Evolutionary conservation across 2,329 filamentous ascomycete species (phyloP), one percentile per base, ranked within the genome.

Genomic region (Boeremia exigua): DNA sequence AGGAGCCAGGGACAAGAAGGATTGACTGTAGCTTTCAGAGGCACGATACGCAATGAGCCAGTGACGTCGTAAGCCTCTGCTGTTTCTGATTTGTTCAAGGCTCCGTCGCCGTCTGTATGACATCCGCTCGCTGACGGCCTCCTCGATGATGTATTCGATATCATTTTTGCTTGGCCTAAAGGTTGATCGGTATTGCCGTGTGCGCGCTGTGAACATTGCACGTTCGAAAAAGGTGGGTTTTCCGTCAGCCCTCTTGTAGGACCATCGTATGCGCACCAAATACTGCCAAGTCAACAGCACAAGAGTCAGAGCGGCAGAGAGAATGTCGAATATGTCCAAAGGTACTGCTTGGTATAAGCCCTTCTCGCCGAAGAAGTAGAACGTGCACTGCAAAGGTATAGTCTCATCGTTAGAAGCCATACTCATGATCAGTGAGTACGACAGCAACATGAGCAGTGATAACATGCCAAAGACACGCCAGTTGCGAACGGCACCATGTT

Each of bases 401-500:
- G 58, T 51, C 14, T 34, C 19, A 23, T 60, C 45, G 6, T 38
- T 39, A 12, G 48, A 51, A n/a, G 48, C 48, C 39, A 38, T 51
- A 30, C 29, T 54, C 32, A 32, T 39, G 15, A 34, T 29, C 9
- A 27, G 49, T 29, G 32, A 57, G 36, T 28, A 52, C 25, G 44
- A 40, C 45, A 58, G 45, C 15, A 54, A 29, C 4, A 46, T 25
- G 11, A 61, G 49, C 28, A 58, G 29, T 14, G n/a, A 17, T 46
- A 42, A 27, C 34, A 63, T 60, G 1, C 54, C 59, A 27, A 57
- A 37, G 2, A 62, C 48, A 6, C 58, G 29, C 48, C 52, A 53
- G 29, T 65, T 63, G 9, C 58, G 56, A 14, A 60, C 47, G 7
- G 19, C 28, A 5, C 37, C 28, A 23, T 61, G 51, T 11, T 36